Base-by-base conservation (phyloP, 225 moss, liverwort and hornwort genomes). In the Pseudisothecium myosuroides region DNA sequence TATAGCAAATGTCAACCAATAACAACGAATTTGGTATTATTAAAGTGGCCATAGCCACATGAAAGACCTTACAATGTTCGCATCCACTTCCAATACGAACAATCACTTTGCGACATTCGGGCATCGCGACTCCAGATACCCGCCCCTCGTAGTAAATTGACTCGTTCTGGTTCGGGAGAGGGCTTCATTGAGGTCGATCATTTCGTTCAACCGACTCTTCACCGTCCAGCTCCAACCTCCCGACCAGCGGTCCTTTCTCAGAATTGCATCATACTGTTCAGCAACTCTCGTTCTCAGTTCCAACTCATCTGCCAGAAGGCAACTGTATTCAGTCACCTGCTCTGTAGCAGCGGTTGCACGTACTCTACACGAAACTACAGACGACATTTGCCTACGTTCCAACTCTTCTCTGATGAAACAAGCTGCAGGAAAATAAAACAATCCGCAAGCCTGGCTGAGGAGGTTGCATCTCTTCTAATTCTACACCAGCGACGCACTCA, bases 341-440 rank as follows among this genome's bases (percentile, higher is more conserved):
- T 74, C 21, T 7, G 4, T 2, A 36, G 87, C 88, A 65, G 82
- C 77, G 82, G 88, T 88, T 73, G 79, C 90, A 34, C 28, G 0
- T 13, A 10, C n/a, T 7, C 85, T 76, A 49, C 17, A 58, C 73
- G 81, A 76, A 23, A 26, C 43, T 69, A 72, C 58, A 69, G 21
- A 8, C 9, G 14, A 77, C 52, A 77, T 54, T 14, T 61, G 6
- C 3, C 21, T 64, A 36, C 4, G 29, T 22, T 36, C 82, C 86
- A 88, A 85, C 90, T 49, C 90, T 82, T 88, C 92, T 7, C 90
- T 90, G 90, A 69, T 9, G 27, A 84, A 28, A 76, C 86, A 86
- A 85, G 63, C 88, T n/a, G 88, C 88, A 37, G 47, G 41, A 16
- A 69, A 7, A 67, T 16, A 55, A 58, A 73, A 39, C 47, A 26